These are phyloP conservation scores for Leccinum subgranulosum DNA, from an alignment of 768 basidiomycete species.

Conservation along the genomic window DNA sequence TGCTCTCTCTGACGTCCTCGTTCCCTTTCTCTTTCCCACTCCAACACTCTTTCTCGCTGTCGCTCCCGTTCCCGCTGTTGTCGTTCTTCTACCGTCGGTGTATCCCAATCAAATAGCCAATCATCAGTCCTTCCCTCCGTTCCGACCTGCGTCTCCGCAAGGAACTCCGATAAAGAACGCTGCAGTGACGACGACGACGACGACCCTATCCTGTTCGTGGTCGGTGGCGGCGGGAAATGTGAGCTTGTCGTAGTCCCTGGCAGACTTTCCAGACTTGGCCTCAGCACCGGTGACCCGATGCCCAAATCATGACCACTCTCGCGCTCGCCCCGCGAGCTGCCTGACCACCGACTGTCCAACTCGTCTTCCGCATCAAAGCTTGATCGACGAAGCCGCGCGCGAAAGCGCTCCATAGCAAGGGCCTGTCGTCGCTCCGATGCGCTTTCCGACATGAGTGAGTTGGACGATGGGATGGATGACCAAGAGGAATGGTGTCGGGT, in stretches of 20 bases:
- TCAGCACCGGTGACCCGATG: constrained; percentile 11
- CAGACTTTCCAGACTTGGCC: constrained; percentile 13
- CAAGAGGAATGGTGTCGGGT: constrained; percentile 25
- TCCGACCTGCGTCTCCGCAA: constrained; percentile 13
- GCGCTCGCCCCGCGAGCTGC: constrained; percentile 16
- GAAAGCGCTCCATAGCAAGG: constrained; percentile 36
- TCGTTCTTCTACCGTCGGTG: constrained; percentile 8
- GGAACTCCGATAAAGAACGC: constrained; percentile 23
- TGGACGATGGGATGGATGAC: constrained; percentile 34
- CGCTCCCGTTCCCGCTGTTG: constrained; percentile 2
- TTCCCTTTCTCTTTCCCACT: constrained; percentile 16
- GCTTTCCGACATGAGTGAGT: constrained; percentile 43
- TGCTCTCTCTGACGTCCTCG: constrained; percentile 17
- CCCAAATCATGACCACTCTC: constrained; percentile 9
- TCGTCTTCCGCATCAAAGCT: constrained; percentile 27
- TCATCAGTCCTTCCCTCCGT: constrained; percentile 11
- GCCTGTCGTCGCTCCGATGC: constrained; percentile 40
- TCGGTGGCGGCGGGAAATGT: constrained; percentile 4
- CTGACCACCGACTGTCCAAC: constrained; percentile 21
- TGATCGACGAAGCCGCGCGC: constrained; percentile 18
- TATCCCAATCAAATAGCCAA: constrained; percentile 21
- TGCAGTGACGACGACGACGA: constrained; percentile 10
- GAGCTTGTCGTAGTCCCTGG: constrained; percentile 6
- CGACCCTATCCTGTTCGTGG: constrained; percentile 7
- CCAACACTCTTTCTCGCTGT: constrained; percentile 15